Percentiles rank a stretch among this genome's conserved stretches.
Evolutionary conservation across 2,329 filamentous ascomycete species (phyloP).

Genomic region (Talaromyces rugulosus): DNA sequence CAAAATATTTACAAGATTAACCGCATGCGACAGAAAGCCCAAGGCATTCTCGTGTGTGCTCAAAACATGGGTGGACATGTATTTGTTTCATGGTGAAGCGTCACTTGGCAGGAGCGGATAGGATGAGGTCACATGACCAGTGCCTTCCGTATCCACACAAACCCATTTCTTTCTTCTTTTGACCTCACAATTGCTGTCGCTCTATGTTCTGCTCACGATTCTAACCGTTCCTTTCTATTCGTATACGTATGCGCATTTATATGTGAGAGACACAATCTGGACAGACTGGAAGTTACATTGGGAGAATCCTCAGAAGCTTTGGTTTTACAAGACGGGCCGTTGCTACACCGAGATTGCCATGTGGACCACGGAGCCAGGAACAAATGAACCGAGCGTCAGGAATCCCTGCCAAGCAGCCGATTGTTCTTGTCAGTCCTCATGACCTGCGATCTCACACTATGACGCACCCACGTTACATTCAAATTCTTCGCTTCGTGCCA

Average conservation of each 20-base stretch:
- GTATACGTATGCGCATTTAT: not conserved
- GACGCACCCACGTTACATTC: not conserved
- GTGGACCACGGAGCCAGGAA: not conserved
- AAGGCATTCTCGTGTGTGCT: not conserved
- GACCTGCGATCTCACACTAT: not conserved
- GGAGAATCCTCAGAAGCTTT: not conserved
- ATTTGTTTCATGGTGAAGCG: not conserved
- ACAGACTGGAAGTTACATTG: not conserved
- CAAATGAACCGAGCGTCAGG: not conserved
- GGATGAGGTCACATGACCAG: not conserved
- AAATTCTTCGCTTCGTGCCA: not conserved
- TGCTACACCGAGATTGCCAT: not conserved
- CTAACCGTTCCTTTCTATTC: not conserved
- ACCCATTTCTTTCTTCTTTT: not conserved
- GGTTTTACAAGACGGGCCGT: not conserved
- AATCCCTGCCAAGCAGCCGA: not conserved
- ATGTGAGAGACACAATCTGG: not conserved
- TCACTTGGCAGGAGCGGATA: not conserved
- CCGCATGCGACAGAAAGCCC: not conserved
- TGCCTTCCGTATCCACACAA: not conserved
- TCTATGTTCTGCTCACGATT: not conserved
- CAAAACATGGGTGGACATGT: not conserved
- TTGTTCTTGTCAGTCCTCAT: not conserved
- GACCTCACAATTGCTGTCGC: not conserved
- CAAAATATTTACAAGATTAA: not conserved